Evolutionary conservation across 805 yeast species (phyloP), one percentile per base, ranked within the genome.

Genomic region (Sugiyamaella smithiae): DNA sequence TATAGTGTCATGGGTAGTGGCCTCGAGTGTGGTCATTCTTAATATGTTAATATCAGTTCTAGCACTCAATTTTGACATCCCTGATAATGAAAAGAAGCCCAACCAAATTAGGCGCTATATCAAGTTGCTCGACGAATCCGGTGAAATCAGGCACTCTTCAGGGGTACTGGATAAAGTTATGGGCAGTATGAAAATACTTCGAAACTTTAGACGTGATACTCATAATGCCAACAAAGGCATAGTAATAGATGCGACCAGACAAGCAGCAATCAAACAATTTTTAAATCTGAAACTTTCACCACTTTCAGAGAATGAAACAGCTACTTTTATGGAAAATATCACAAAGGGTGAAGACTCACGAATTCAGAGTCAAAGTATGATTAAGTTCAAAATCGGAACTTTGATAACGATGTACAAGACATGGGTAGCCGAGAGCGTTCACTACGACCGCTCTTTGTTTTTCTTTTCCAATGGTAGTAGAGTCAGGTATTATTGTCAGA

Each of bases 31-130:
- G 63, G 77, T 91, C 33, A 69, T 90, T 11, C 67, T 90, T 69
- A 88, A 87, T 61, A 79, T 90, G 75, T 91, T 90, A 79, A 85
- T 91, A 75, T 97, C 96, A 50, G 84, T 90, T 37, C 88, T 90
- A 60, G 88, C 95, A 1, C 82, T 81, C 55, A 82, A 90, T 52
- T 77, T 91, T 62, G 86, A 82, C 46, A 81, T 85, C 12, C 33
- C 33, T 3, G 33, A 6, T n/a, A 7, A 29, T 29, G 12, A n/a
- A 29, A 29, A 29, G 33, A 3, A 16, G 8, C 5, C 14, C 5
- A 4, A 7, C 14, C 33, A 29, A 29, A 29, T 29, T 16, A n/a
- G 33, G 7, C 12, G 14, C 12, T 29, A n/a, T 29, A 4, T 29
- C 16, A 29, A 29, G 33, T n/a, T 16, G 12, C 33, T n/a, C 16